Conservation (phyloP, 495 filamentous ascomycete species). For the Apodospora peruviana region DNA sequence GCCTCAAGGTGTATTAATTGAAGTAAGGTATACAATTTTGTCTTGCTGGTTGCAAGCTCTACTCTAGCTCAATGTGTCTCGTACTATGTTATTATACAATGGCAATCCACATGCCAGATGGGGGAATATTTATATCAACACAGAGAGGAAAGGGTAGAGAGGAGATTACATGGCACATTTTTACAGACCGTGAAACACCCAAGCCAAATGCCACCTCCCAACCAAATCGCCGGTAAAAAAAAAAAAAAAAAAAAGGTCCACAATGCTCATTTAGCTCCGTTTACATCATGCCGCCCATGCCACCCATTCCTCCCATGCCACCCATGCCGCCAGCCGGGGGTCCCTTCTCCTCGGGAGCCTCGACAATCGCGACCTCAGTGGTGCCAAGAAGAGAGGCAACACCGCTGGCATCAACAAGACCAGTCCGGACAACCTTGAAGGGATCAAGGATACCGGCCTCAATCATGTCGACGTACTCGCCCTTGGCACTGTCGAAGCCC, state of each 20-base stretch:
- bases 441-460: conserved; percentile 93
- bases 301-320: conserved; percentile 52
- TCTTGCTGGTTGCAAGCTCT: conserved; percentile 12
- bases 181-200: conserved; percentile 25
- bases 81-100: conserved; percentile 24
- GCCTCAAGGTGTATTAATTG: background rate
- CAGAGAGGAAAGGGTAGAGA: conserved; percentile 24
- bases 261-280: conserved; percentile 9
- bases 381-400: conserved; percentile 96
- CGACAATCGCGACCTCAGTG: conserved; percentile 94
- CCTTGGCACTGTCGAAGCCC: conserved; percentile 91
- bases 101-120: conserved; percentile 7
- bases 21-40: background rate
- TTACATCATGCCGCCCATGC: conserved; percentile 34
- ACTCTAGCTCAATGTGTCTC: conserved; percentile 22
- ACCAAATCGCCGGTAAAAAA: conserved; percentile 28
- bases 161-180: conserved; percentile 30
- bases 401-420: conserved; percentile 88
- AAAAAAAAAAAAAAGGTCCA: conserved; percentile 4
- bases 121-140: conserved; percentile 22
- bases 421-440: conserved; percentile 97
- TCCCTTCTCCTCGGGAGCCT: conserved; percentile 89
- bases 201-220: conserved; percentile 22
- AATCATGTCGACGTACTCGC: conserved; percentile 99
- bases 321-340: conserved; percentile 51